Evolutionary conservation across 768 basidiomycete species (phyloP).

Genomic region (Suillus weaverae): DNA sequence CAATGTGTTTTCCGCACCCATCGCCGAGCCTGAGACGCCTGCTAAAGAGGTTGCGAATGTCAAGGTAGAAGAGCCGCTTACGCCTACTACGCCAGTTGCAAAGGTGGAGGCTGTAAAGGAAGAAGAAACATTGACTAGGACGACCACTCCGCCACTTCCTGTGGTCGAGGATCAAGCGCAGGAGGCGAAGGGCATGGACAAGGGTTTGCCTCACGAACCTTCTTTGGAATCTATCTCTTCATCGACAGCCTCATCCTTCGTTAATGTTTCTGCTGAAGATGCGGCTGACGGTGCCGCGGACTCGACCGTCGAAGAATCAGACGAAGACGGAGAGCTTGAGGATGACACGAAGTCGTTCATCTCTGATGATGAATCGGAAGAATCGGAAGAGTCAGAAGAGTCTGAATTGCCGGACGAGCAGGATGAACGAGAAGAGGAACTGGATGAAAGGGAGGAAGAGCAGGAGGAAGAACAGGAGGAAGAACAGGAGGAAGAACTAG

Average conservation of each 20-base stretch:
- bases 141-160: neutral
- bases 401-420: neutral
- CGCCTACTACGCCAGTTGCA: constrained; percentile 3
- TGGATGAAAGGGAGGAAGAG: neutral
- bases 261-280: constrained; percentile 39
- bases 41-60: neutral
- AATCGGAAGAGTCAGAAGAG: neutral
- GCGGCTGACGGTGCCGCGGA: constrained; percentile 29
- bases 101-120: neutral
- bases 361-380: constrained; percentile 31
- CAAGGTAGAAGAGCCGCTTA: constrained; percentile 11
- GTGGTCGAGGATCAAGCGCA: neutral
- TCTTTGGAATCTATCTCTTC: constrained; percentile 42
- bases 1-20: constrained; percentile 8
- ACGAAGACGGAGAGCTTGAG: constrained; percentile 32
- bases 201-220: constrained; percentile 10
- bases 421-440: neutral
- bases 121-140: neutral
- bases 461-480: too few relatives aligned
- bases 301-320: constrained; percentile 25
- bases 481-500: neutral
- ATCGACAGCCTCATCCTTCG: constrained; percentile 45
- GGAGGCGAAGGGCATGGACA: constrained; percentile 14
- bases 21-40: constrained; percentile 2
- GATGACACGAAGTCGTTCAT: constrained; percentile 33